Conservation (phyloP, 192 early-diverging fungal genomes). For the Coemansia sp. region DNA sequence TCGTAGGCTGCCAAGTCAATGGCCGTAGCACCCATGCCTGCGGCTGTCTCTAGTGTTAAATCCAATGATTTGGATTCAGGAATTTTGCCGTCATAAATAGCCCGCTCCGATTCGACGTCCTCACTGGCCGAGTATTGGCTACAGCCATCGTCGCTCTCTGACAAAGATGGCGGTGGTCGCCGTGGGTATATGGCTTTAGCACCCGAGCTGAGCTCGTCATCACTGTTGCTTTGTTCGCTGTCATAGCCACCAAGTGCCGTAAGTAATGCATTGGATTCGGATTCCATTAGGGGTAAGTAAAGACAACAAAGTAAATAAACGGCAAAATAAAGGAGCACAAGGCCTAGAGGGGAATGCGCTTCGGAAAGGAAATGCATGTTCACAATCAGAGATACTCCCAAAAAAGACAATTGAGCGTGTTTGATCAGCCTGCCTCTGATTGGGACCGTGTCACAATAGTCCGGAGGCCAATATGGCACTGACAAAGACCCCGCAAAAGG, state of each 20-base stretch:
- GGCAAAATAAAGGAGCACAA: not conserved
- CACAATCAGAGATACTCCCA: too few relatives aligned
- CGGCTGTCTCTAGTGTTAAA: too few relatives aligned
- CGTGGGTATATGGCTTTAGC: not conserved
- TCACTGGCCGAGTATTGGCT: not conserved
- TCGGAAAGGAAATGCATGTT: too few relatives aligned
- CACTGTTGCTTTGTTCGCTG: slow-evolving; percentile 26
- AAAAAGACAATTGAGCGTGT: too few relatives aligned
- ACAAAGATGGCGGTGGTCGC: not conserved
- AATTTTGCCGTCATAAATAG: not conserved
- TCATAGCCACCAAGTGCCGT: slow-evolving; percentile 39
- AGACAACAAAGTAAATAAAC: not conserved
- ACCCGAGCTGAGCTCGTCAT: not conserved
- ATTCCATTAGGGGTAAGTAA: slow-evolving; percentile 22
- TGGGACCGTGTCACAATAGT: too few relatives aligned
- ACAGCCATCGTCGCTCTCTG: not conserved
- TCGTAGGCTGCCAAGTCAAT: slow-evolving; percentile 3
- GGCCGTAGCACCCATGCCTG: not conserved
- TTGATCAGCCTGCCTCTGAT: too few relatives aligned
- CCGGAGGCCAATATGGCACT: too few relatives aligned
- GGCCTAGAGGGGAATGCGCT: too few relatives aligned
- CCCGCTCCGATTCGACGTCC: not conserved
- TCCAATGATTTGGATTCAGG: too few relatives aligned
- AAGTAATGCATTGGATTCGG: slow-evolving; percentile 23
- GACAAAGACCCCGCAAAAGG: too few relatives aligned